phyloP scores from a whole-genome alignment of 176 grass and related monocot genomes.

The Saccharum spontaneum region DNA sequence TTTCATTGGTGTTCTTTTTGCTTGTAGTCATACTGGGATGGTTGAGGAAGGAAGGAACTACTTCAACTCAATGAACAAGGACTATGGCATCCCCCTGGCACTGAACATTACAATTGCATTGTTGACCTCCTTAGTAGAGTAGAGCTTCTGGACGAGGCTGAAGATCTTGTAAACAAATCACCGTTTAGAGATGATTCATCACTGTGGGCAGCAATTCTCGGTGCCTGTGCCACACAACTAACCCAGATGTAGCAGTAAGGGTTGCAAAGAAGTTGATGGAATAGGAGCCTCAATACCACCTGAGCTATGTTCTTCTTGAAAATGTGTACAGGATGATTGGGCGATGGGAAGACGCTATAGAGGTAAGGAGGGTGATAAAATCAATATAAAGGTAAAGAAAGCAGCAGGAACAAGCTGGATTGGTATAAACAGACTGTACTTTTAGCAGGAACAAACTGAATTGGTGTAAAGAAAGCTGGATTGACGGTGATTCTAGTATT shows the following conservation, averaged over 20 bases:
- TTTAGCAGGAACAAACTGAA: background rate
- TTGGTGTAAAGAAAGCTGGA: background rate
- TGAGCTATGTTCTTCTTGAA: conserved; percentile 81
- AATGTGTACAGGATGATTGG: conserved; percentile 84
- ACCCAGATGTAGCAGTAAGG: conserved; percentile 57
- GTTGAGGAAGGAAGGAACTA: conserved; percentile 67
- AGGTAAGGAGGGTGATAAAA: conserved; percentile 71
- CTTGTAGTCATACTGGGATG: conserved; percentile 74
- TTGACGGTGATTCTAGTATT: conserved; percentile 9
- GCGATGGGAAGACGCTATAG: conserved; percentile 64
- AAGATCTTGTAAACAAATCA: conserved; percentile 70
- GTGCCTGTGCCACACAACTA: conserved; percentile 65
- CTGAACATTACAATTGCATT: conserved; percentile 91
- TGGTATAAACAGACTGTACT: conserved; percentile 41
- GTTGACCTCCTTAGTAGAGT: conserved; percentile 86
- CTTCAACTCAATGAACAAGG: conserved; percentile 64
- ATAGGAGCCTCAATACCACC: conserved; percentile 65
- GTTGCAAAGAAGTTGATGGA: conserved; percentile 81
- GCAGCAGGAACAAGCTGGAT: conserved; percentile 63
- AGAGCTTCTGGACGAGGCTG: conserved; percentile 77
- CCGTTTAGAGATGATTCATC: conserved; percentile 53
- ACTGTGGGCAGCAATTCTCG: conserved; percentile 72
- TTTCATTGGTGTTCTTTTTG: conserved; percentile 77
- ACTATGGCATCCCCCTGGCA: conserved; percentile 56
- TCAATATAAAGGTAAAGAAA: conserved; percentile 67